phyloP scores from a whole-genome alignment of 148 eudicot genomes.

The Mesembryanthemum crystallinum region DNA sequence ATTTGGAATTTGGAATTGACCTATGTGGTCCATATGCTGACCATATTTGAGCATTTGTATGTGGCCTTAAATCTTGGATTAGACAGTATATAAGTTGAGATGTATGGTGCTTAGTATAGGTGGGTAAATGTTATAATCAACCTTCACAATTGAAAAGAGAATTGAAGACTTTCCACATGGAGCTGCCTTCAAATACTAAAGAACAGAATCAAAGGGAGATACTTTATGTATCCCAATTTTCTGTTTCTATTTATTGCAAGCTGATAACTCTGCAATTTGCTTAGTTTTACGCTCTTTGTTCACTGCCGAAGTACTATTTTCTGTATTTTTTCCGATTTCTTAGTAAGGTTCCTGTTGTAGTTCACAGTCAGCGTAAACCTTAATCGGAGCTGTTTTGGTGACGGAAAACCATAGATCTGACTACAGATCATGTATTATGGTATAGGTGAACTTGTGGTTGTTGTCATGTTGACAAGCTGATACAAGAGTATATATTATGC shows the following conservation, averaged over 20 bases:
- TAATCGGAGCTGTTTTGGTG: not conserved
- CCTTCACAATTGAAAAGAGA: slow-evolving; percentile 18
- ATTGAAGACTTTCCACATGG: slow-evolving; percentile 30
- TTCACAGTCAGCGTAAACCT: not conserved
- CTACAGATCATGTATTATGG: too few relatives aligned
- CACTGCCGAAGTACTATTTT: not conserved
- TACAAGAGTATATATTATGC: not conserved
- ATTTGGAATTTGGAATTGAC: not conserved
- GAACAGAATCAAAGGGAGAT: slow-evolving; percentile 12
- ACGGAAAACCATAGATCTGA: not conserved
- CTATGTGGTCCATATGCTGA: slow-evolving; percentile 33
- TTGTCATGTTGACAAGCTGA: not conserved
- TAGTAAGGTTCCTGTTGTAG: not conserved
- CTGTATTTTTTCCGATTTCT: not conserved
- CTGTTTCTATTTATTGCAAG: not conserved
- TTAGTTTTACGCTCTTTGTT: not conserved
- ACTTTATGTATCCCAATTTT: not conserved
- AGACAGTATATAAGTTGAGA: slow-evolving; percentile 14
- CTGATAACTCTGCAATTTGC: too few relatives aligned
- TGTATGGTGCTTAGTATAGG: not conserved
- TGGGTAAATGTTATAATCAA: slow-evolving; percentile 32
- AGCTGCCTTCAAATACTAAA: slow-evolving; percentile 16
- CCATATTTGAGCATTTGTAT: slow-evolving; percentile 18
- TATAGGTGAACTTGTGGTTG: too few relatives aligned
- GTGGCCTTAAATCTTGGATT: slow-evolving; percentile 23